Evolutionary conservation across 257 asterid species (phyloP).

Genomic region (Solanum stenotomum): DNA sequence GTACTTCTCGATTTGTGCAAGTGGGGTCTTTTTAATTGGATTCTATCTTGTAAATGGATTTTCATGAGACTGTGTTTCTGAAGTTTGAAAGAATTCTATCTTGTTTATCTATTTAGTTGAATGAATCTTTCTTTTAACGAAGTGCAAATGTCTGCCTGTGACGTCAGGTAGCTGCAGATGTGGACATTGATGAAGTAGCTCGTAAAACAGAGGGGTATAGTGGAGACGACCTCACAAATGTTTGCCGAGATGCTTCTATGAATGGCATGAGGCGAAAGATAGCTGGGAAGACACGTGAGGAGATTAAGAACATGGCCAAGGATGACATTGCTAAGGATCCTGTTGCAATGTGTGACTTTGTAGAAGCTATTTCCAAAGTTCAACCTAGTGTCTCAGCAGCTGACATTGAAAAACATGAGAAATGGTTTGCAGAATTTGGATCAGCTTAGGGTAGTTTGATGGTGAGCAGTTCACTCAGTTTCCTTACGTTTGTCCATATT

Average conservation of each 20-base stretch:
- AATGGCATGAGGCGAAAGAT: slow-evolving; percentile 89
- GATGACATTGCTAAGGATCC: slow-evolving; percentile 93
- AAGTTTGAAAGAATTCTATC: background rate
- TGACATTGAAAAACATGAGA: slow-evolving; percentile 89
- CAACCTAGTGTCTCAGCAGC: slow-evolving; percentile 94
- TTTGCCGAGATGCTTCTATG: slow-evolving; percentile 87
- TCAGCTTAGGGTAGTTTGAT: slow-evolving; percentile 36
- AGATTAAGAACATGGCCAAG: slow-evolving; percentile 83
- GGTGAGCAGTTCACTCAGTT: background rate
- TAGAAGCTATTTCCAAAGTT: slow-evolving; percentile 81
- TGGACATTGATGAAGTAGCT: slow-evolving; percentile 87
- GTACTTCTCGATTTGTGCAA: background rate
- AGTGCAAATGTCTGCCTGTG: background rate
- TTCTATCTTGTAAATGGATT: background rate
- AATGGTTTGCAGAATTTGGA: slow-evolving; percentile 92
- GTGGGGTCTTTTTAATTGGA: background rate
- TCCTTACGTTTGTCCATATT: background rate
- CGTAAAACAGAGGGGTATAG: slow-evolving; percentile 93
- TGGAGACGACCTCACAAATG: slow-evolving; percentile 93
- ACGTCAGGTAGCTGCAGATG: slow-evolving; percentile 81
- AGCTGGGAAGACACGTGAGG: slow-evolving; percentile 82
- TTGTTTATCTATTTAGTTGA: background rate
- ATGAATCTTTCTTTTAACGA: background rate
- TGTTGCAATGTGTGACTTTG: slow-evolving; percentile 86
- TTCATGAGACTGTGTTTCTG: background rate